A percentile compares a stretch with the other conserved stretches of the same genome.
Conservation (phyloP, 208 protist genomes). For the Blechomonas ayalai region DNA sequence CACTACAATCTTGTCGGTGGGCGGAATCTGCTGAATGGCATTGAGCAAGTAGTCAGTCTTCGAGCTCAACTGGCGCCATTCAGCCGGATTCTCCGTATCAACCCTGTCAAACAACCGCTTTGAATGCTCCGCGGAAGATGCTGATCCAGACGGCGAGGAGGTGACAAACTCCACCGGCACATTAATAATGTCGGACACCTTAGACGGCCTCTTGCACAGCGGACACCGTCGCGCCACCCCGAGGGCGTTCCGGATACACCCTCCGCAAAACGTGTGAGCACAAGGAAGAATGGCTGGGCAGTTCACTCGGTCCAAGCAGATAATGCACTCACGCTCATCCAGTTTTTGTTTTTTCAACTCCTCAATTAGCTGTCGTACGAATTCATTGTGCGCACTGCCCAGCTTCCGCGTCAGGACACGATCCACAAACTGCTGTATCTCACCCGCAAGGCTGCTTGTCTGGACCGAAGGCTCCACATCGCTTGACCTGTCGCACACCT, state of each 20-base stretch:
- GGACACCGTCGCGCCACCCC: slow-evolving; percentile 23
- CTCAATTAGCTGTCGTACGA: slow-evolving; percentile 36
- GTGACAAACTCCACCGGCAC: slow-evolving; percentile 28
- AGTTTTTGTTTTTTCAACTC: slow-evolving; percentile 38
- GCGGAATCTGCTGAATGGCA: slow-evolving; percentile 19
- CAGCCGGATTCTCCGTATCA: slow-evolving; percentile 12
- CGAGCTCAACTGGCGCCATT: slow-evolving; percentile 29
- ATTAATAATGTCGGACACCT: slow-evolving; percentile 17
- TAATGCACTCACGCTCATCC: slow-evolving; percentile 49
- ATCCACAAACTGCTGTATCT: slow-evolving; percentile 14
- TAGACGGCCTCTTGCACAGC: slow-evolving; percentile 35
- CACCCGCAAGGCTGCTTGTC: background rate
- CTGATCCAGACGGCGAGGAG: background rate
- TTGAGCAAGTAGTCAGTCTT: slow-evolving; percentile 61
- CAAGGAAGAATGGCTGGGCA: slow-evolving; percentile 64
- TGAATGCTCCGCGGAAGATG: background rate
- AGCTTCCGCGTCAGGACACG: slow-evolving; percentile 12
- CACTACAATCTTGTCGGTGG: slow-evolving; percentile 83
- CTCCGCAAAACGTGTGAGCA: slow-evolving; percentile 70
- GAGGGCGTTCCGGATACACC: slow-evolving; percentile 49
- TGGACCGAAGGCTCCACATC: background rate
- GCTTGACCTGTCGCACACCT: slow-evolving; percentile 4
- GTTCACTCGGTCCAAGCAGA: slow-evolving; percentile 57
- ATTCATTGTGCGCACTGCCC: slow-evolving; percentile 15
- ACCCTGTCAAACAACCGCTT: slow-evolving; percentile 1